Evolutionary conservation across 1,139 yeast genomes (phyloP).

Genomic region (Yueomyces sp.): DNA sequence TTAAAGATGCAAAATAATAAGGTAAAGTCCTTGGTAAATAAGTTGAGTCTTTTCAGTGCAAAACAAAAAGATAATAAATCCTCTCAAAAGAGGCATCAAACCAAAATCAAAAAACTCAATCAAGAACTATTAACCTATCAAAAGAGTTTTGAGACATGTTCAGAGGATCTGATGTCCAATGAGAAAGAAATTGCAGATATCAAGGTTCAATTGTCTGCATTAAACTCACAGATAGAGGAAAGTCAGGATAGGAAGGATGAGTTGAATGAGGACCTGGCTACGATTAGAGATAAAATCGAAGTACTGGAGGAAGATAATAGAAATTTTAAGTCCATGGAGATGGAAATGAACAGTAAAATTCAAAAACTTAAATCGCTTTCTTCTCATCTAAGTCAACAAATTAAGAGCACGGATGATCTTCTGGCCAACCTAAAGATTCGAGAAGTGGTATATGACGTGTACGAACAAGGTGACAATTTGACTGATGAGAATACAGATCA

Average conservation of each 20-base stretch:
- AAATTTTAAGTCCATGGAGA: conserved; percentile 52
- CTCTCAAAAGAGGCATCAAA: conserved; percentile 47
- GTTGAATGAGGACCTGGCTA: conserved; percentile 15
- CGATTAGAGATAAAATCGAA: conserved; percentile 34
- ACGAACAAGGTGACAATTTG: conserved; percentile 8
- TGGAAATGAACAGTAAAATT: conserved; percentile 52
- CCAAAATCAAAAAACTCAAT: conserved; percentile 14
- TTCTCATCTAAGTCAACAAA: too few relatives aligned
- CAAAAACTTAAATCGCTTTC: conserved; percentile 36
- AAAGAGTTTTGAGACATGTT: conserved; percentile 18
- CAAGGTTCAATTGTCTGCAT: conserved; percentile 24
- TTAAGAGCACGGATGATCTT: too few relatives aligned
- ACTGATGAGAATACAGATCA: too few relatives aligned
- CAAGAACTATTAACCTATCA: conserved; percentile 22
- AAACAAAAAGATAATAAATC: conserved; percentile 50
- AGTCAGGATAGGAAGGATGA: conserved; percentile 20
- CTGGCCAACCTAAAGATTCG: conserved; percentile 35
- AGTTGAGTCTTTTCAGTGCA: conserved; percentile 48
- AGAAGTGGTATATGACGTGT: conserved; percentile 30
- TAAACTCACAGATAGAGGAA: conserved; percentile 10
- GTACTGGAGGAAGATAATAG: conserved; percentile 43
- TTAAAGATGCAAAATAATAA: conserved; percentile 69
- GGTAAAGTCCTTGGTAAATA: conserved; percentile 65
- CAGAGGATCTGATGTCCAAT: conserved; percentile 47
- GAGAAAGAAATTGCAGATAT: conserved; percentile 27